phyloP scores from a whole-genome alignment of 1,284 basidiomycete species.

The Porodaedalea pini region DNA sequence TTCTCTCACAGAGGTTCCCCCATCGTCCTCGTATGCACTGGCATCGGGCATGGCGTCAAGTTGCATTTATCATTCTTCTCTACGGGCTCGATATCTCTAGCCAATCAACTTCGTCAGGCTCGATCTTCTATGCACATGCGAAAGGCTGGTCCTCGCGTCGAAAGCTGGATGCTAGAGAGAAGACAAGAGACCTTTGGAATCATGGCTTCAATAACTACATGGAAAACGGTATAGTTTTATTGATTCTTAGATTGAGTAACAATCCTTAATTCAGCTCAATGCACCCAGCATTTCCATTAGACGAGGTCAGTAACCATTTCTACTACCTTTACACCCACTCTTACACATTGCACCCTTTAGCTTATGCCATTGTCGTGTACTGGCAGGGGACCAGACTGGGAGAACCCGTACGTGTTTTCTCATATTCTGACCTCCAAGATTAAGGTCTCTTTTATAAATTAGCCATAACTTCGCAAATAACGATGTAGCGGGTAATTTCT shows the following conservation, averaged over 20 bases:
- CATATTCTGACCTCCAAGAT: slow-evolving; percentile 11
- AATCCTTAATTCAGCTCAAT: slow-evolving; percentile 12
- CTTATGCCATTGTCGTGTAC: slow-evolving; percentile 84
- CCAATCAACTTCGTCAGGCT: slow-evolving; percentile 33
- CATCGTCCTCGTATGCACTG: slow-evolving; percentile 50
- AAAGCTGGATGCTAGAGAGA: slow-evolving; percentile 64
- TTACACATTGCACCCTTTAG: slow-evolving; percentile 37
- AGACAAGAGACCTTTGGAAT: slow-evolving; percentile 73
- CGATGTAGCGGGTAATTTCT: slow-evolving; percentile 86
- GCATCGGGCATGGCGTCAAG: slow-evolving; percentile 57
- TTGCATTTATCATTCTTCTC: slow-evolving; percentile 46
- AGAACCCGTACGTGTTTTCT: slow-evolving; percentile 57
- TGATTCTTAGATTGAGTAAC: not conserved
- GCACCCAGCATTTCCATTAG: slow-evolving; percentile 69
- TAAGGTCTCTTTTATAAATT: slow-evolving; percentile 15
- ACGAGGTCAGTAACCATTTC: slow-evolving; percentile 55
- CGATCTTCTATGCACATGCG: slow-evolving; percentile 32
- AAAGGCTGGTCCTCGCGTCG: slow-evolving; percentile 55
- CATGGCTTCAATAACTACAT: slow-evolving; percentile 83
- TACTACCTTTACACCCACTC: slow-evolving; percentile 12
- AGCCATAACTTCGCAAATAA: slow-evolving; percentile 72
- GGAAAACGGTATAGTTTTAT: slow-evolving; percentile 54
- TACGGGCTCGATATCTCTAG: slow-evolving; percentile 43
- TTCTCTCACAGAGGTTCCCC: not conserved
- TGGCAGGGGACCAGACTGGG: slow-evolving; percentile 78